A percentile compares a stretch with the other conserved stretches of the same genome.
These are phyloP conservation scores for Aspergillus fumigatiaffinis DNA, from an alignment of 2,329 filamentous ascomycete genomes.

Conservation along the genomic window DNA sequence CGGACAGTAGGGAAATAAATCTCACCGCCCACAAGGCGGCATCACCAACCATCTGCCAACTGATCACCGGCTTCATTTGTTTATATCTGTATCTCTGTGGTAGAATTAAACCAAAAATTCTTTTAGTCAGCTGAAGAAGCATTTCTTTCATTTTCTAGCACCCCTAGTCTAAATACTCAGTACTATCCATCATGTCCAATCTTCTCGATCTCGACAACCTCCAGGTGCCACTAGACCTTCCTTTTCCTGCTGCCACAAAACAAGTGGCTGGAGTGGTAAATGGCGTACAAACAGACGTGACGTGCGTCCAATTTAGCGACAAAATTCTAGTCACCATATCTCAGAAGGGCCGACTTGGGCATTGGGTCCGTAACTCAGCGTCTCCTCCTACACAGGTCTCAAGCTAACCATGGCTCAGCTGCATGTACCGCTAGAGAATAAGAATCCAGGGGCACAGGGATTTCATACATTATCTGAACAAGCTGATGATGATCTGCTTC, in stretches of 20 bases:
- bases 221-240: constrained; percentile 45
- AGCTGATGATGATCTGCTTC: constrained; percentile 60
- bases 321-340: constrained; percentile 87
- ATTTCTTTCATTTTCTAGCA: neutral
- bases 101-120: neutral
- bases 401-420: constrained; percentile 17
- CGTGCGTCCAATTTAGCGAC: constrained; percentile 73
- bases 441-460: constrained; percentile 33
- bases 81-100: neutral
- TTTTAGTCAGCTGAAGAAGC: neutral
- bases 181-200: constrained; percentile 21
- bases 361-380: constrained; percentile 68
- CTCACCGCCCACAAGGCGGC: neutral
- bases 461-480: constrained; percentile 38
- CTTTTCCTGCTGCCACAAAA: constrained; percentile 66
- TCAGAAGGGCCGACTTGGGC: constrained; percentile 77
- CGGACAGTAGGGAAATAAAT: neutral
- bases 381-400: neutral
- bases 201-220: constrained; percentile 20
- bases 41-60: neutral
- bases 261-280: constrained; percentile 60
- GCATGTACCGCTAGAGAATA: constrained; percentile 31
- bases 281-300: constrained; percentile 67
- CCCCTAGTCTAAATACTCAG: neutral
- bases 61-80: neutral